Conservation (phyloP, 208 protist genomes). For the Trypanosoma cruzi region DNA sequence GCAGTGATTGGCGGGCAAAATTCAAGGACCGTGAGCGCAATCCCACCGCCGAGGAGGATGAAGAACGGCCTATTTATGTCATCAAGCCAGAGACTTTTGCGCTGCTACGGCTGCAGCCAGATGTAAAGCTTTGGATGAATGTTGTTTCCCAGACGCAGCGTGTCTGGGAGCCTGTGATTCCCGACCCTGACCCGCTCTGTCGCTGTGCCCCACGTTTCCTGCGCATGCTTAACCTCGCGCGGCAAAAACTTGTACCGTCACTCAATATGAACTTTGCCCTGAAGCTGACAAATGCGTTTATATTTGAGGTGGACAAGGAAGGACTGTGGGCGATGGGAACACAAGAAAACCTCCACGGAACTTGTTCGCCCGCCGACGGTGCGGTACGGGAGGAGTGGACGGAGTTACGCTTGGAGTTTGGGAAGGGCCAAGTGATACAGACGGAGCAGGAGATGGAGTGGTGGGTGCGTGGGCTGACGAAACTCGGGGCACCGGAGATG, state of each 20-base stretch:
- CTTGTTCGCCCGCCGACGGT: conserved; percentile 29
- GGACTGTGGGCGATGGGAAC: conserved; percentile 90
- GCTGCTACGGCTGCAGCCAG: conserved; percentile 69
- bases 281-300: conserved; percentile 87
- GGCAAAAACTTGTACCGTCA: conserved; percentile 85
- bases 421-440: conserved; percentile 75
- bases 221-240: conserved; percentile 80
- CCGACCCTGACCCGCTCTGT: conserved; percentile 70
- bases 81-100: conserved; percentile 85
- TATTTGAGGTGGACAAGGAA: conserved; percentile 80
- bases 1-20: conserved; percentile 87
- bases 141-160: conserved; percentile 65
- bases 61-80: conserved; percentile 82
- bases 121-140: conserved; percentile 82
- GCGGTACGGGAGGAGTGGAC: conserved; percentile 75
- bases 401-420: conserved; percentile 84
- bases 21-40: conserved; percentile 85
- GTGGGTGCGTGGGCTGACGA: conserved; percentile 85
- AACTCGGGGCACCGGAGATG: conserved; percentile 82
- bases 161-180: conserved; percentile 78
- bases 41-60: conserved; percentile 75
- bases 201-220: conserved; percentile 78
- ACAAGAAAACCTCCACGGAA: conserved; percentile 62
- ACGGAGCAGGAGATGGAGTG: conserved; percentile 92
- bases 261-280: conserved; percentile 91